phyloP scores from a whole-genome alignment of 2,329 filamentous ascomycete genomes.

The Diaporthe amygdali region DNA sequence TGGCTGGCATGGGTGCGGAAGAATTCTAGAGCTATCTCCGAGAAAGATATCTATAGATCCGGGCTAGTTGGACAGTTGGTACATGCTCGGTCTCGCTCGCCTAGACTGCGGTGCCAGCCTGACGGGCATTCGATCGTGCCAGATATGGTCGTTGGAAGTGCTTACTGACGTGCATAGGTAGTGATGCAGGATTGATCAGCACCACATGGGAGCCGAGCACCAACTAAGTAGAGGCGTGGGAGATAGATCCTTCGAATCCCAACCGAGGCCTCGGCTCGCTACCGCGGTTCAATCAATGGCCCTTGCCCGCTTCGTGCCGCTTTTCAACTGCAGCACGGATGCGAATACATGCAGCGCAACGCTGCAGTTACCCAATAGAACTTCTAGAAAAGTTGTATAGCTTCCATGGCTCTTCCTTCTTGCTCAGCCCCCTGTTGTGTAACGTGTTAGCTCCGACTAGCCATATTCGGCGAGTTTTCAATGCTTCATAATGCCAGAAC shows the following conservation, averaged over 20 bases:
- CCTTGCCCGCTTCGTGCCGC: neutral
- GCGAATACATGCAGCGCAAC: neutral
- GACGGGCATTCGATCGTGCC: neutral
- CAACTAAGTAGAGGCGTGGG: neutral
- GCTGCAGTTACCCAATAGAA: neutral
- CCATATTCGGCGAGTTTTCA: neutral
- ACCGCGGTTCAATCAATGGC: neutral
- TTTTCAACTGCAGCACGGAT: neutral
- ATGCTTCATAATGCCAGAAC: neutral
- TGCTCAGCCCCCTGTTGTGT: slow-evolving; percentile 1
- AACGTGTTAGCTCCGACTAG: neutral
- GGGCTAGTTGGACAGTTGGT: neutral
- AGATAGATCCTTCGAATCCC: neutral
- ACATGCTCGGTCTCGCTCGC: neutral
- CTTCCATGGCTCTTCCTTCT: neutral
- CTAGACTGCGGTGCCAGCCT: neutral
- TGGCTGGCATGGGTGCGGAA: neutral
- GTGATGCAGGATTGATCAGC: neutral
- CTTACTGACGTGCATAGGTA: neutral
- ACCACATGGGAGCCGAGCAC: neutral
- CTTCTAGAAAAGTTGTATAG: neutral
- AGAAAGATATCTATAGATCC: neutral
- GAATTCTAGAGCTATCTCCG: neutral
- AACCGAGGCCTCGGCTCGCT: neutral
- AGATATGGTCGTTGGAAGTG: neutral